Evolutionary conservation across 2,329 filamentous ascomycete genomes (phyloP), one percentile per base, ranked within the genome.

Genomic region (Apiospora arundinis): DNA sequence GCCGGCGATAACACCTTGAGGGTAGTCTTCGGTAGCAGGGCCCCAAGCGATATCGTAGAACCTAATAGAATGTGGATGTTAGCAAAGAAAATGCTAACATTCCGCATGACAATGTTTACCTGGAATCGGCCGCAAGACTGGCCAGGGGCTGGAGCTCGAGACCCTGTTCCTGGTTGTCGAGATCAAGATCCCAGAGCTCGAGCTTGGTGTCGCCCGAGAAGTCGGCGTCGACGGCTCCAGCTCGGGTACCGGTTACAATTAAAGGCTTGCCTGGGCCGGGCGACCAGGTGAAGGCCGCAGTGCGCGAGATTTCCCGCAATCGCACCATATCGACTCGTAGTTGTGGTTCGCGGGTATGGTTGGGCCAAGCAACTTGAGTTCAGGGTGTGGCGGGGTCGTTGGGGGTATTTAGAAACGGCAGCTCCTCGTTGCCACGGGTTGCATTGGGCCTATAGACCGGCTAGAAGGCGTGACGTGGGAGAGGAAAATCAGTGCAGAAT

Each of bases 1-100:
- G 80, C 95, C 96, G 69, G 96, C 96, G 83, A 99, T 96, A 80
- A 99, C 92, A 75, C 97, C 96, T 76, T 90, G 89, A 18, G 93
- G 92, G 78, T 94, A 89, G 74, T 94, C 91, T 73, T 92, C 92
- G 76, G 92, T 93, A 67, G 93, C 91, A 75, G 93, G 91, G 71
- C 94, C 92, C 96, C 96, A 99, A 73, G 95, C 95, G 81, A 99
- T 93, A 80, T 98, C 96, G 82, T 98, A 96, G 83, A 99, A 99
- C 78, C 96, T 67, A 45, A 16, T 45, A 18, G n/a, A 7, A 69
- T 23, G 44, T 46, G 65, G 16, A 45, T 49, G 68, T 48, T n/a
- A 63, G 66, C 45, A 66, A 56, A 48, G 14, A 52, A 49, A 69
- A 40, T 68, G 46, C 18, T 49, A 25, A 52, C 28, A 60, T n/a